Percentiles rank a stretch among this genome's conserved stretches.
Evolutionary conservation across 345 rosid genomes (phyloP).

Genomic region (Cardamine chenopodiifolia): DNA sequence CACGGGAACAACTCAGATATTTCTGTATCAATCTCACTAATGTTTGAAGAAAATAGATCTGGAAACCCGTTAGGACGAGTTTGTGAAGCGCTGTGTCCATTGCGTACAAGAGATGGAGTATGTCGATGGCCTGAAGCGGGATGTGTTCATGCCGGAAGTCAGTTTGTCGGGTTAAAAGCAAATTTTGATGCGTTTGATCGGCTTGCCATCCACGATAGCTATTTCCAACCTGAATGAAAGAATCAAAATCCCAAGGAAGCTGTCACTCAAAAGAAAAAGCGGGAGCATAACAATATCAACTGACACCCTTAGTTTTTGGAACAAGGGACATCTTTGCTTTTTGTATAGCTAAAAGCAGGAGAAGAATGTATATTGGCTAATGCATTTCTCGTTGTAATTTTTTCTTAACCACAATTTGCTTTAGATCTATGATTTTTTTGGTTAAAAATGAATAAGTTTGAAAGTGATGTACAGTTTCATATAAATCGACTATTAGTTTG

Average conservation of each 20-base stretch:
- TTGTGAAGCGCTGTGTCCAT: slow-evolving; percentile 79
- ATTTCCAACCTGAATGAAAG: slow-evolving; percentile 61
- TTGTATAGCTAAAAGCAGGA: slow-evolving; percentile 25
- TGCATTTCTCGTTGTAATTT: background rate
- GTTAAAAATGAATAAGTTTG: slow-evolving; percentile 24
- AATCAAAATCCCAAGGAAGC: slow-evolving; percentile 1
- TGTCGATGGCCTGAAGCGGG: slow-evolving; percentile 93
- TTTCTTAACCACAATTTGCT: slow-evolving; percentile 14
- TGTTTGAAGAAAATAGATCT: slow-evolving; percentile 52
- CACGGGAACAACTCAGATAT: slow-evolving; percentile 60
- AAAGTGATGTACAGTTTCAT: slow-evolving; percentile 22
- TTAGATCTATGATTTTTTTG: slow-evolving; percentile 37
- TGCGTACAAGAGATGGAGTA: slow-evolving; percentile 72
- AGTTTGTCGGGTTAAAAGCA: slow-evolving; percentile 81
- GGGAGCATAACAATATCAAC: slow-evolving; percentile 36
- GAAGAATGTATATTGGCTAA: background rate
- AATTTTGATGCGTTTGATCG: slow-evolving; percentile 87
- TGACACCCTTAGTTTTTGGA: slow-evolving; percentile 33
- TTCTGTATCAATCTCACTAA: slow-evolving; percentile 70
- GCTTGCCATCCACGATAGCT: slow-evolving; percentile 71
- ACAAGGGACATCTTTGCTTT: slow-evolving; percentile 30
- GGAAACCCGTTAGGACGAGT: slow-evolving; percentile 32
- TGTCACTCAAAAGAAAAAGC: slow-evolving; percentile 27
- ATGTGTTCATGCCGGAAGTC: slow-evolving; percentile 87
- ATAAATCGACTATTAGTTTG: background rate